Evolutionary conservation across 176 grass and related monocot species (phyloP).

Genomic region (Puccinellia tenuiflora): DNA sequence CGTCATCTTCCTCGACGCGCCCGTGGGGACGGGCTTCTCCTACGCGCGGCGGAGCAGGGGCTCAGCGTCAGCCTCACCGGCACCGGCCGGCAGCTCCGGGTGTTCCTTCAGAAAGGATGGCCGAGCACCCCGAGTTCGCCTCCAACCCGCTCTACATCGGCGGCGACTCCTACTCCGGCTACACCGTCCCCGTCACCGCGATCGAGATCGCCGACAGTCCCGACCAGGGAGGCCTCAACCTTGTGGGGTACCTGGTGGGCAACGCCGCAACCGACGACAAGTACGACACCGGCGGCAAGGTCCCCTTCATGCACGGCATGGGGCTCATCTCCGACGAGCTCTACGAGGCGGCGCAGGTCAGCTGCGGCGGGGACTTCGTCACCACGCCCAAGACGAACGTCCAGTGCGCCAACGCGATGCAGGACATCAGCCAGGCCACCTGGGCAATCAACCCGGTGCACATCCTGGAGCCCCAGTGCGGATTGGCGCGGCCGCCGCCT

Average conservation of each 20-base stretch:
- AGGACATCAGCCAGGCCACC: conserved; percentile 32
- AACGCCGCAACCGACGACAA: conserved; percentile 36
- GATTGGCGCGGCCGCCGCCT: neutral
- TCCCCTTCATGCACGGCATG: conserved; percentile 75
- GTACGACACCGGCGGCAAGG: conserved; percentile 45
- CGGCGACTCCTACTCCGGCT: conserved; percentile 82
- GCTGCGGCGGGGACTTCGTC: conserved; percentile 46
- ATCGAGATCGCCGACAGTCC: conserved; percentile 28
- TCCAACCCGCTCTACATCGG: conserved; percentile 67
- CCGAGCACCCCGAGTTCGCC: too few species aligned
- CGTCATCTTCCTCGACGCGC: too few species aligned
- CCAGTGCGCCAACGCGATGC: conserved; percentile 31
- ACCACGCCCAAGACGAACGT: conserved; percentile 29
- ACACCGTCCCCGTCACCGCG: conserved; percentile 52
- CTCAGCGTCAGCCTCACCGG: conserved; percentile 9
- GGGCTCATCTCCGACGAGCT: conserved; percentile 87
- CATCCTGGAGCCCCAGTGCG: conserved; percentile 58
- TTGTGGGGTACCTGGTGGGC: conserved; percentile 57
- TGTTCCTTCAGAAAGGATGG: too few species aligned
- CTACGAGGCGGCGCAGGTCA: conserved; percentile 36
- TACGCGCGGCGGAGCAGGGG: conserved; percentile 41
- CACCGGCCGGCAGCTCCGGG: too few species aligned
- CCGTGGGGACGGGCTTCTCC: conserved; percentile 55
- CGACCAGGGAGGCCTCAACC: neutral
- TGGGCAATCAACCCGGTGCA: conserved; percentile 38